Conservation (phyloP, 78 protist species). For the Dictyostelium purpureum region DNA sequence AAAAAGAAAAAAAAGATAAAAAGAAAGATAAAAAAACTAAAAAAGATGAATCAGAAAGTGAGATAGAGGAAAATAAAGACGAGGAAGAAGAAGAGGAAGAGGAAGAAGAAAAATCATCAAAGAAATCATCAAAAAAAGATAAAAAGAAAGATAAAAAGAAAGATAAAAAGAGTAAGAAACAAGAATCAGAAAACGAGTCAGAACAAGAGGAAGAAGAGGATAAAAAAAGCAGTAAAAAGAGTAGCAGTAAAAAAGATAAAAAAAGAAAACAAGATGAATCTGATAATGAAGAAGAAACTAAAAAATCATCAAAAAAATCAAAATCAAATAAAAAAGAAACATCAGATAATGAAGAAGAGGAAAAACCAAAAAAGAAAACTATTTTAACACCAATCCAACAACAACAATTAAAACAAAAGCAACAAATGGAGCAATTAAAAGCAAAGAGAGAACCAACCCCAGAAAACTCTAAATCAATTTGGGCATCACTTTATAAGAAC, state of each 20-base stretch:
- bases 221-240: background rate
- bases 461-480: background rate
- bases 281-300: background rate
- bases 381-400: background rate
- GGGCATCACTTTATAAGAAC: slow-evolving; percentile 13
- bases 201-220: background rate
- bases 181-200: background rate
- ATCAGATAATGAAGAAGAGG: background rate
- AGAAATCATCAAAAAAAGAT: background rate
- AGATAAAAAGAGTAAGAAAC: slow-evolving; percentile 29
- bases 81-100: slow-evolving; percentile 4
- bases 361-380: background rate
- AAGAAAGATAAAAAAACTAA: background rate
- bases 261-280: background rate
- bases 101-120: background rate
- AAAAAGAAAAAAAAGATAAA: background rate
- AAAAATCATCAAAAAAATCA: background rate
- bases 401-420: background rate
- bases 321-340: background rate
- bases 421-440: background rate
- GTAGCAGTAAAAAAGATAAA: background rate
- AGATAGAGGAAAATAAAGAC: background rate
- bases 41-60: background rate
- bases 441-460: slow-evolving; percentile 6
- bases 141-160: background rate